A percentile compares a stretch with the other conserved stretches of the same genome.
Conservation (phyloP, 768 basidiomycete species). For the Megacollybia marginata region DNA sequence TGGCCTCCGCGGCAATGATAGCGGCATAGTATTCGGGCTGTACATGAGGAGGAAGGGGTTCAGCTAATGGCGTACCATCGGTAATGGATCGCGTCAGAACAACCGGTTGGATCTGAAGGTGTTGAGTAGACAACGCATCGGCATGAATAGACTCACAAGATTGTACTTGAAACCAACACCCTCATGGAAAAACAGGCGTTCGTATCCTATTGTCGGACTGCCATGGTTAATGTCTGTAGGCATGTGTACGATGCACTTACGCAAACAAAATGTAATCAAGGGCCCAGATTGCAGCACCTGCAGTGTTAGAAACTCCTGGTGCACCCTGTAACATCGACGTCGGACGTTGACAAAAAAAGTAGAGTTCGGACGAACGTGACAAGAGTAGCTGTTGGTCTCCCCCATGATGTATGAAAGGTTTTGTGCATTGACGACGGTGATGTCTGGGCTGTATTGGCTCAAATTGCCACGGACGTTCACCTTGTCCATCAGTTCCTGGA, state of each 20-base stretch:
- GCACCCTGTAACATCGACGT: not conserved
- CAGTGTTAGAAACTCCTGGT: slow-evolving; percentile 29
- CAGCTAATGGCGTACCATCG: slow-evolving; percentile 42
- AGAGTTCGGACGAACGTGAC: slow-evolving; percentile 19
- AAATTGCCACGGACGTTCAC: slow-evolving; percentile 49
- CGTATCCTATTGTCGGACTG: slow-evolving; percentile 32
- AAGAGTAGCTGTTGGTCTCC: slow-evolving; percentile 49
- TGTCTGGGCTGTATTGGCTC: slow-evolving; percentile 42
- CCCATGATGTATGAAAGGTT: slow-evolving; percentile 58
- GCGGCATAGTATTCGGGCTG: slow-evolving; percentile 64
- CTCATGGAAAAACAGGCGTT: slow-evolving; percentile 29
- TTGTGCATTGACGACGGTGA: slow-evolving; percentile 35
- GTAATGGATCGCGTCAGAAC: slow-evolving; percentile 49
- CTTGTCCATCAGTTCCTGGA: slow-evolving; percentile 65
- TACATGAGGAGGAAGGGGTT: slow-evolving; percentile 49
- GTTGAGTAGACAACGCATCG: slow-evolving; percentile 32
- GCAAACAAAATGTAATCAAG: slow-evolving; percentile 61
- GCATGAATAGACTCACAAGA: slow-evolving; percentile 46
- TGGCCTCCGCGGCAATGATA: slow-evolving; percentile 51
- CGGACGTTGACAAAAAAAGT: not conserved
- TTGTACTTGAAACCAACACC: slow-evolving; percentile 70
- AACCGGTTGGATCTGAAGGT: slow-evolving; percentile 45
- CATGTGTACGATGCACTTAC: slow-evolving; percentile 22
- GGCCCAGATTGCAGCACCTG: slow-evolving; percentile 64
- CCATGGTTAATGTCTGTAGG: slow-evolving; percentile 36